Percentiles rank a stretch among this genome's conserved stretches.
phyloP scores from a whole-genome alignment of 1,284 basidiomycete genomes.

The Ceratobasidium sp. region DNA sequence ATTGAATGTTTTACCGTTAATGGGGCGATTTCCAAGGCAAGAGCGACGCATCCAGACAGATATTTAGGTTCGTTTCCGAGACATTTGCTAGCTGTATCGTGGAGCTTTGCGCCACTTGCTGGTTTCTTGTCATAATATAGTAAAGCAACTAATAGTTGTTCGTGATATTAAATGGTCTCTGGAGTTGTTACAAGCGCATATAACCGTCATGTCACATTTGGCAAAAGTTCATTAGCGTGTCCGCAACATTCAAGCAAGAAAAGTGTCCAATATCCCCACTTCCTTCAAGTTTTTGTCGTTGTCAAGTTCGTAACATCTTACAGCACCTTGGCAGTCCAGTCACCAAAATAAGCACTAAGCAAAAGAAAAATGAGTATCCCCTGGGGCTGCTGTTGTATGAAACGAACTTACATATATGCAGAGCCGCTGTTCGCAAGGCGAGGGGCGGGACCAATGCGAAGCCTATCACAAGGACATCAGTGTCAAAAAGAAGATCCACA shows the following conservation, averaged over 20 bases:
- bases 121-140: no score
- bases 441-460: conserved; percentile 6
- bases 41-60: not conserved
- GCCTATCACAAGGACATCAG: not conserved
- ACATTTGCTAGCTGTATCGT: not conserved
- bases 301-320: not conserved
- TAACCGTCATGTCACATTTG: no score
- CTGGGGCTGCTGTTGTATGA: not conserved
- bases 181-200: no score
- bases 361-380: not conserved
- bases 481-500: no score
- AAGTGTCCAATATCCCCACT: no score
- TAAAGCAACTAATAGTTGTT: no score
- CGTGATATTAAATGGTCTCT: no score
- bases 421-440: conserved; percentile 7
- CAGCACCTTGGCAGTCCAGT: conserved; percentile 1
- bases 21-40: not conserved
- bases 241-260: not conserved
- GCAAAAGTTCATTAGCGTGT: not conserved
- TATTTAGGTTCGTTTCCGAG: no score
- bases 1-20: not conserved
- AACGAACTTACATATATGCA: not conserved
- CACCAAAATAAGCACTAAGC: conserved; percentile 19
- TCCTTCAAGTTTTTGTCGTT: not conserved
- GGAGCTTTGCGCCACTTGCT: not conserved